Percentiles rank a stretch among this genome's conserved stretches.
phyloP scores from a whole-genome alignment of 768 basidiomycete genomes.

The Boletus sp. region DNA sequence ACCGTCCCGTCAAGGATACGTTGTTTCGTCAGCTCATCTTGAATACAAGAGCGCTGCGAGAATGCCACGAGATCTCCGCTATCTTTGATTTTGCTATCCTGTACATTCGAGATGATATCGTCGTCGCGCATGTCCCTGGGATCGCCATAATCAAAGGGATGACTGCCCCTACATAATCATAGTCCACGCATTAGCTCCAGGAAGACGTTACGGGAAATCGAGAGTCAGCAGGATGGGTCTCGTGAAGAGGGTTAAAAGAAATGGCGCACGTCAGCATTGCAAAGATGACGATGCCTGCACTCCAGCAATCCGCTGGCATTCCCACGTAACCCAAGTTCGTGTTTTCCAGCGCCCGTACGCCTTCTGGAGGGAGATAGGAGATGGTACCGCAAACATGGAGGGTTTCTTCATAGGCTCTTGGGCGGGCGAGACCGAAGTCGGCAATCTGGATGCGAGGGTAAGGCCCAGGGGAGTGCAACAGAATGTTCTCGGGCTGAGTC shows the following conservation, averaged over 20 bases:
- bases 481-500: conserved; percentile 75
- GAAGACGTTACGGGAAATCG: not conserved
- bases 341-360: conserved; percentile 72
- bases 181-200: conserved; percentile 7
- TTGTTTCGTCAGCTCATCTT: conserved; percentile 63
- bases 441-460: conserved; percentile 84
- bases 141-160: conserved; percentile 70
- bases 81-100: conserved; percentile 31
- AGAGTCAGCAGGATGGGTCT: not conserved
- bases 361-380: conserved; percentile 83
- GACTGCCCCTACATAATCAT: conserved; percentile 52
- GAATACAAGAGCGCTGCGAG: conserved; percentile 35
- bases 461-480: conserved; percentile 73
- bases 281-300: conserved; percentile 75
- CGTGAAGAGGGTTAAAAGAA: not conserved
- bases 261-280: conserved; percentile 76
- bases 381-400: conserved; percentile 87
- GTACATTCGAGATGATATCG: conserved; percentile 1
- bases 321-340: conserved; percentile 70
- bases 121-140: conserved; percentile 13
- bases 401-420: conserved; percentile 75
- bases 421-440: conserved; percentile 82
- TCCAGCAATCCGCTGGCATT: conserved; percentile 92
- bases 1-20: conserved; percentile 64
- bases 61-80: conserved; percentile 30